Percentiles rank a stretch among this genome's conserved stretches.
Evolutionary conservation across 1,139 yeast species (phyloP).

Genomic region (Pneumocystis murina): DNA sequence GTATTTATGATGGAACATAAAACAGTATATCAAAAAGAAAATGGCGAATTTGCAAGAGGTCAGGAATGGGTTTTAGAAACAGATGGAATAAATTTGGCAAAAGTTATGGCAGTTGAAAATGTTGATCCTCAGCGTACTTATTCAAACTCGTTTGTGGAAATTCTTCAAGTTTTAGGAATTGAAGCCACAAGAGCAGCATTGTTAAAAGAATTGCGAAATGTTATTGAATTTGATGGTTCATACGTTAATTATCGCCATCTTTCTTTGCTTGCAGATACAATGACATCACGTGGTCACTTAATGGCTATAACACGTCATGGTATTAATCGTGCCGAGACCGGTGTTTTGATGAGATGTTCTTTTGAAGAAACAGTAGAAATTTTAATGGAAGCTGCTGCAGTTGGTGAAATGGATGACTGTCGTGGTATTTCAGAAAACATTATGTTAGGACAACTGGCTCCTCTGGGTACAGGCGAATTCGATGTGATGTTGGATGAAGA

Average conservation of each 20-base stretch:
- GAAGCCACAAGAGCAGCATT: slow-evolving; percentile 95
- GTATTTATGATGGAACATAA: slow-evolving; percentile 90
- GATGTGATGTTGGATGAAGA: slow-evolving; percentile 91
- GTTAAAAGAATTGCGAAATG: slow-evolving; percentile 85
- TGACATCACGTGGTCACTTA: slow-evolving; percentile 97
- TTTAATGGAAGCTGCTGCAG: slow-evolving; percentile 91
- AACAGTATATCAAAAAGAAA: slow-evolving; percentile 18
- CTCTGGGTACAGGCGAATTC: slow-evolving; percentile 96
- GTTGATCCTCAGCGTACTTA: slow-evolving; percentile 82
- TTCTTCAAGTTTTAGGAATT: slow-evolving; percentile 87
- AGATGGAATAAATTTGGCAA: slow-evolving; percentile 92
- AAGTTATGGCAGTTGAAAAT: slow-evolving; percentile 89
- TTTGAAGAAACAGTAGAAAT: slow-evolving; percentile 98
- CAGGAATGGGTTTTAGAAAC: slow-evolving; percentile 98
- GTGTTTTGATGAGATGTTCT: slow-evolving; percentile 98
- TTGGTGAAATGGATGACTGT: slow-evolving; percentile 95
- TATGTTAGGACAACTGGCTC: slow-evolving; percentile 96
- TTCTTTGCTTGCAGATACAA: slow-evolving; percentile 92
- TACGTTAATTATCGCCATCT: slow-evolving; percentile 96
- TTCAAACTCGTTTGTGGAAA: slow-evolving; percentile 92
- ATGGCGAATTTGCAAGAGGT: slow-evolving; percentile 76
- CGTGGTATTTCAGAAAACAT: slow-evolving; percentile 97
- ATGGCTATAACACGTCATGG: slow-evolving; percentile 99
- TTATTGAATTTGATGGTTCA: slow-evolving; percentile 98
- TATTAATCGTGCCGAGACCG: slow-evolving; percentile 95